Evolutionary conservation across 2,329 filamentous ascomycete genomes (phyloP), one percentile per base, ranked within the genome.

Genomic region (Ophiostoma ulmi): DNA sequence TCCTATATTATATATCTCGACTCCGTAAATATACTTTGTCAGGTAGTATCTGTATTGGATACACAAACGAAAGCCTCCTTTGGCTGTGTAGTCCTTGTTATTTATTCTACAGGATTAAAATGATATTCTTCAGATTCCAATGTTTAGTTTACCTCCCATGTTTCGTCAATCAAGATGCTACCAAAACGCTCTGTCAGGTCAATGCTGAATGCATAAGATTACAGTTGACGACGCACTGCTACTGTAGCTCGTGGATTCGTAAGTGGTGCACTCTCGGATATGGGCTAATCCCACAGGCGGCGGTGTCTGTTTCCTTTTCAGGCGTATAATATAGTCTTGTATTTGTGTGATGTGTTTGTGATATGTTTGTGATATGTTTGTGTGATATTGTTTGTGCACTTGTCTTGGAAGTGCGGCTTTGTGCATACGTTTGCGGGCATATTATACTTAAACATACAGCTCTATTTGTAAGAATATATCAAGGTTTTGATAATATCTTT

Each of bases 171-270:
- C 20, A 11, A 26, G 39, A 55, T 14, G 13, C 22, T 61, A 55
- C 48, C 48, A 55, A 48, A 48, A 31, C 31, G 44, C 13, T 52
- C 13, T 22, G 48, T 22, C 41, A 22, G 20, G 48, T 22, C 48
- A 22, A 31, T n/a, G 55, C 31, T 61, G 6, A 55, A 20, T 61
- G 55, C 55, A 61, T 61, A 61, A 61, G 13, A 61, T 61, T 61
- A 35, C 55, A 61, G 26, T 61, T 35, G 55, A 61, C 55, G 55
- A 61, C 55, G 55, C 55, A 61, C 55, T 61, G 55, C 55, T 61
- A 61, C 22, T 61, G 55, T 61, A 61, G 55, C 55, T 61, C 48
- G 48, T 55, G 48, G 48, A 55, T 22, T 55, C 48, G n/a, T 55
- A 22, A 55, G 41, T 44, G 41, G 41, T 44, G 41, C 38, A 44